Base-by-base conservation (phyloP, 2,329 filamentous ascomycete species). In the Cryoendolithus antarcticus region DNA sequence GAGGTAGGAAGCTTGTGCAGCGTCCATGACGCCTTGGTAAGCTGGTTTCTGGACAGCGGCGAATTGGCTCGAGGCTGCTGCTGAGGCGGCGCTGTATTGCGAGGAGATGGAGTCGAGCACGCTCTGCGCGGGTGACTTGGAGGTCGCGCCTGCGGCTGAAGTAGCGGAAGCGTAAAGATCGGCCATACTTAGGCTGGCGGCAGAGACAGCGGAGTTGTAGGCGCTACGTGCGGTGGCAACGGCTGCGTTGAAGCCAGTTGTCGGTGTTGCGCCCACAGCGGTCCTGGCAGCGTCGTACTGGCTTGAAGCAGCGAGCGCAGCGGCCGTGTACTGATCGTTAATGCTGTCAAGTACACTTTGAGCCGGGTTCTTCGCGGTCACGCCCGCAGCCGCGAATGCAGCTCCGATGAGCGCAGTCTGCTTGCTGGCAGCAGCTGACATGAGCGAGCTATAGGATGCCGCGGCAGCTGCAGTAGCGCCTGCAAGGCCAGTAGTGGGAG, bases 11-110 rank as follows among this genome's bases (percentile, higher is more conserved):
- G 46, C 46, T 12, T 52, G 51, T 7, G 81, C 82, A 4, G 77
- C 75, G 6, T 69, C 68, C 4, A 89, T 48, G 51, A 88, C 86
- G 37, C 77, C 77, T 4, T 77, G 75, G 56, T 88, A 88, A 59
- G 34, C 38, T 15, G 41, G 48, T 15, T 62, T 66, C 1, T 67
- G 69, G 38, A 64, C 65, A 10, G 59, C 59, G 2, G 67, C 70
- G 1, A 67, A 65, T 2, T 71, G 72, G 5, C 60, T 50, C 9
- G 46, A 48, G 10, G 56, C 58, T 30, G 50, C 46, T 4, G 51
- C 49, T 10, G 55, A 43, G 5, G 54, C 55, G 12, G 48, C 48
- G 21, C 48, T 46, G 32, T 60, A 55, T 19, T 56, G 49, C 7
- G 49, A 47, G 9, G 55, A 49, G 9, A 58, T 47, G 9, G 48